Conservation (phyloP, 441 rosid genomes). For the Biscutella auriculata region DNA sequence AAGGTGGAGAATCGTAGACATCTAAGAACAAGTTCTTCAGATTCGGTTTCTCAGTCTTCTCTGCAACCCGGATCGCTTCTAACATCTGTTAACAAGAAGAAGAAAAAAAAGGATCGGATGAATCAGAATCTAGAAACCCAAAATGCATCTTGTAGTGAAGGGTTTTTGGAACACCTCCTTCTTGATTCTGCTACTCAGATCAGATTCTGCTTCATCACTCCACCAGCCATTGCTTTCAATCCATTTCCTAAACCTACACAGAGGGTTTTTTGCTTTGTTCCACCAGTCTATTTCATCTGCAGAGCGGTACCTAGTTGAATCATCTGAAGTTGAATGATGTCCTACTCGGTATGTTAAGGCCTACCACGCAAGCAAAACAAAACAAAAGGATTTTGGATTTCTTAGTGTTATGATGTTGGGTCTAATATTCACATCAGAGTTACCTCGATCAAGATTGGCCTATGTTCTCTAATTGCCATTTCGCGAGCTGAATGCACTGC, state of each 20-base stretch:
- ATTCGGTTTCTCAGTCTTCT: slow-evolving; percentile 54
- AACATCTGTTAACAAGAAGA: slow-evolving; percentile 40
- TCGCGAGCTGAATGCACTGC: slow-evolving; percentile 61
- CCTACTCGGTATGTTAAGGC: slow-evolving; percentile 77
- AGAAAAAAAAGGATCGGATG: neutral
- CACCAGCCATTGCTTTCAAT: slow-evolving; percentile 67
- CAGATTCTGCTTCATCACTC: slow-evolving; percentile 44
- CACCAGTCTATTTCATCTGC: slow-evolving; percentile 61
- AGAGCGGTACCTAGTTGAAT: slow-evolving; percentile 79
- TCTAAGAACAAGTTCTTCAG: slow-evolving; percentile 52
- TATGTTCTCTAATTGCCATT: slow-evolving; percentile 52
- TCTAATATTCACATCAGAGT: neutral
- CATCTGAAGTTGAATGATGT: slow-evolving; percentile 90
- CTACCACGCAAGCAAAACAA: slow-evolving; percentile 20
- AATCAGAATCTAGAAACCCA: neutral
- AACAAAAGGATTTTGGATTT: neutral
- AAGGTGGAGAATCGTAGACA: slow-evolving; percentile 53
- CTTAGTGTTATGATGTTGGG: neutral
- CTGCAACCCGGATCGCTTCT: slow-evolving; percentile 60
- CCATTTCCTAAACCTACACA: slow-evolving; percentile 61
- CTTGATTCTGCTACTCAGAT: slow-evolving; percentile 45
- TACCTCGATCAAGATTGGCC: slow-evolving; percentile 76
- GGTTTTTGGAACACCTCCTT: slow-evolving; percentile 39
- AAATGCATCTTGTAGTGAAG: neutral
- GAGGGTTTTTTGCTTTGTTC: slow-evolving; percentile 50